phyloP scores from a whole-genome alignment of 805 yeast genomes.

The Teunomyces lycoperdinae region DNA sequence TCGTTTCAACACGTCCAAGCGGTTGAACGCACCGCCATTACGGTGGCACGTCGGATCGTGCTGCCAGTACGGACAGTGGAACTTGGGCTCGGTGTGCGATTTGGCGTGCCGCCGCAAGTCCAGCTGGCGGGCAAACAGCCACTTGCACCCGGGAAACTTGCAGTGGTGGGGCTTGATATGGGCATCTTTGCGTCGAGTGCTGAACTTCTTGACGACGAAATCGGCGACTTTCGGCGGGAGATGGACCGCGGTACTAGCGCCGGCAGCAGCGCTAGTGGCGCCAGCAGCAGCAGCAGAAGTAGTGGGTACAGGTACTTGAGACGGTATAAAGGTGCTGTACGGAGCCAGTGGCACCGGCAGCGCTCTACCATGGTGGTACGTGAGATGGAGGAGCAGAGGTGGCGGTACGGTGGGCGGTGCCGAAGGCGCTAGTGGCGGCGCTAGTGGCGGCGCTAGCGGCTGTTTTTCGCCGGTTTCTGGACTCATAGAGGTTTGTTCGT shows the following conservation, averaged over 20 bases:
- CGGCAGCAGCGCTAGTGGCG: background rate
- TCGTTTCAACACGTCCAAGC: slow-evolving; percentile 72
- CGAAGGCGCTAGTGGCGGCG: background rate
- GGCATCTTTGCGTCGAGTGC: slow-evolving; percentile 4
- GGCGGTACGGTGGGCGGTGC: background rate
- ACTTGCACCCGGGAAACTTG: slow-evolving; percentile 46
- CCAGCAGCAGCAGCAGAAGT: too few species aligned
- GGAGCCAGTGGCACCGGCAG: background rate
- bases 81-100: slow-evolving; percentile 63
- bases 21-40: slow-evolving; percentile 71
- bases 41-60: slow-evolving; percentile 70
- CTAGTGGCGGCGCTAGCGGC: background rate
- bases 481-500: background rate
- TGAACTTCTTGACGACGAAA: slow-evolving; percentile 6
- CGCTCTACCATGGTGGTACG: background rate
- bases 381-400: background rate
- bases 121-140: slow-evolving; percentile 70
- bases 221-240: slow-evolving; percentile 2
- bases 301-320: background rate
- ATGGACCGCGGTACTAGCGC: background rate
- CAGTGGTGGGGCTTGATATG: slow-evolving; percentile 38
- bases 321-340: slow-evolving; percentile 5
- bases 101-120: slow-evolving; percentile 67
- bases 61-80: slow-evolving; percentile 73
- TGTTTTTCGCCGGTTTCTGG: background rate